phyloP scores from a whole-genome alignment of 2,329 filamentous ascomycete genomes.

The Sporothrix curviconia region DNA sequence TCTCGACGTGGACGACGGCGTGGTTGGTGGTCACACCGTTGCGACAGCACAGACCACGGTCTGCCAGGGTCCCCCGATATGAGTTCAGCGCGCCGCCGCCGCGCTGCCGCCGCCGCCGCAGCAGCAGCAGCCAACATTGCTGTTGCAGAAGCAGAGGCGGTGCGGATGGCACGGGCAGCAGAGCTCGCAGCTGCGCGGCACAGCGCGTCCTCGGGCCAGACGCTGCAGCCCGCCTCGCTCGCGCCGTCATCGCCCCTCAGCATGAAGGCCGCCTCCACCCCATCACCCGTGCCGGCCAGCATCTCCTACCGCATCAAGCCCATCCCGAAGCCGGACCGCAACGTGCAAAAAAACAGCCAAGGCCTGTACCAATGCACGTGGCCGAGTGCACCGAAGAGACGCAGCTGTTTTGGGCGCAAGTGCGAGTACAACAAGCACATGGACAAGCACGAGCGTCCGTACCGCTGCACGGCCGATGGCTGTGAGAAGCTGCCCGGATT shows the following conservation, averaged over 20 bases:
- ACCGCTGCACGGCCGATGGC: conserved; percentile 73
- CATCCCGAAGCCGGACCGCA: conserved; percentile 53
- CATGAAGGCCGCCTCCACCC: conserved; percentile 25
- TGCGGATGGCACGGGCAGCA: background rate
- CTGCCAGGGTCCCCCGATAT: conserved; percentile 10
- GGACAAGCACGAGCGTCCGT: conserved; percentile 95
- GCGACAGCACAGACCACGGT: background rate
- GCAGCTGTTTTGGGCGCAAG: conserved; percentile 66
- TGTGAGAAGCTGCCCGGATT: conserved; percentile 92
- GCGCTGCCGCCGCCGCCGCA: conserved; percentile 11
- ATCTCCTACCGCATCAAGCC: conserved; percentile 38
- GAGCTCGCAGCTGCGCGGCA: background rate
- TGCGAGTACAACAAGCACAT: conserved; percentile 99
- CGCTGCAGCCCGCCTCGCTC: background rate
- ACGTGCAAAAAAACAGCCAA: conserved; percentile 55
- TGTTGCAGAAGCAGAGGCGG: conserved; percentile 7
- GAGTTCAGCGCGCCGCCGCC: conserved; percentile 14
- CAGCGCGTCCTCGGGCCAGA: background rate
- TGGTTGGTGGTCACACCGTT: background rate
- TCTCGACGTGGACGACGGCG: conserved; percentile 10
- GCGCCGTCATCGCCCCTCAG: conserved; percentile 17
- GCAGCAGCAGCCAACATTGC: conserved; percentile 1
- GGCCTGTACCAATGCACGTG: conserved; percentile 74
- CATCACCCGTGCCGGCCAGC: conserved; percentile 17
- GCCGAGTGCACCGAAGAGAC: conserved; percentile 59